A percentile compares a stretch with the other conserved stretches of the same genome.
phyloP scores from a whole-genome alignment of 2,329 filamentous ascomycete species.

The Chaetomiaceae sp. region DNA sequence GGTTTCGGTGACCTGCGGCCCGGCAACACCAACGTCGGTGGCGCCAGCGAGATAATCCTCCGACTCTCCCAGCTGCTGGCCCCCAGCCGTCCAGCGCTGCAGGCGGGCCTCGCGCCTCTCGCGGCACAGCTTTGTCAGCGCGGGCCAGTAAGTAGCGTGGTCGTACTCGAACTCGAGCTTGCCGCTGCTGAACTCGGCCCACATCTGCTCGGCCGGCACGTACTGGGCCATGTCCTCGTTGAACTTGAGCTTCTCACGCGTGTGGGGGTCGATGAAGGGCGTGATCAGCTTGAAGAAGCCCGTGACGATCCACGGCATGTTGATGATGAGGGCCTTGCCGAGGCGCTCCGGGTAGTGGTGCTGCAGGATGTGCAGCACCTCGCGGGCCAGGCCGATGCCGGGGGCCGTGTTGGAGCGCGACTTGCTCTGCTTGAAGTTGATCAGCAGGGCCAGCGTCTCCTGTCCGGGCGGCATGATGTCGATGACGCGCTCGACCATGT shows the following conservation, averaged over 20 bases:
- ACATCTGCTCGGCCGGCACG: constrained; percentile 76
- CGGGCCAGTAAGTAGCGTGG: constrained; percentile 84
- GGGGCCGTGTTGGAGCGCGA: constrained; percentile 68
- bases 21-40: constrained; percentile 17
- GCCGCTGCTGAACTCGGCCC: constrained; percentile 66
- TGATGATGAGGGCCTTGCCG: constrained; percentile 82
- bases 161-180: constrained; percentile 88
- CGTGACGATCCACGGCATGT: constrained; percentile 85
- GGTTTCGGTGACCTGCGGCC: background rate
- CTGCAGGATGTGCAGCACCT: constrained; percentile 87
- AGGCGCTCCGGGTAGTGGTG: constrained; percentile 93
- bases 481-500: constrained; percentile 86
- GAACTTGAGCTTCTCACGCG: constrained; percentile 92
- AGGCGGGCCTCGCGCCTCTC: constrained; percentile 58
- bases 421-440: constrained; percentile 84
- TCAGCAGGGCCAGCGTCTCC: constrained; percentile 79
- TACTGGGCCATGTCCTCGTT: constrained; percentile 85
- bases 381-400: constrained; percentile 67
- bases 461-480: constrained; percentile 84
- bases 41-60: constrained; percentile 79
- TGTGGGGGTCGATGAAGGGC: constrained; percentile 93
- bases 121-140: constrained; percentile 66
- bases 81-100: constrained; percentile 72
- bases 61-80: constrained; percentile 76
- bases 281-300: constrained; percentile 96